Conservation (phyloP, 2,329 filamentous ascomycete genomes). For the Didymella sp. region DNA sequence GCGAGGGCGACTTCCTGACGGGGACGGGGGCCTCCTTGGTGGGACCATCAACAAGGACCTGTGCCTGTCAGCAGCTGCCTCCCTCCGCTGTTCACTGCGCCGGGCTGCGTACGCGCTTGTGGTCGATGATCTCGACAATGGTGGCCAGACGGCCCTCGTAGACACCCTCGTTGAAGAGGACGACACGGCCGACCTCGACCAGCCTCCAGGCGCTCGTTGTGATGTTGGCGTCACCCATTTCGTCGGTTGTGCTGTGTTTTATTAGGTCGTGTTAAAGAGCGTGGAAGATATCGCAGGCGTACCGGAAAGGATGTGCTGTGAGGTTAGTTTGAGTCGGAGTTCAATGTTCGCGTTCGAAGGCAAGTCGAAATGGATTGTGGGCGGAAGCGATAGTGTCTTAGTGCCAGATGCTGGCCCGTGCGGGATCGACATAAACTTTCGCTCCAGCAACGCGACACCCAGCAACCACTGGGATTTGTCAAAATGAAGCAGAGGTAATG, state of each 20-base stretch:
- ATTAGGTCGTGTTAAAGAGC: conserved; percentile 37
- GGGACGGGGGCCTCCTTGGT: conserved; percentile 78
- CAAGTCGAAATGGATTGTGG: neutral
- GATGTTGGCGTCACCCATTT: conserved; percentile 58
- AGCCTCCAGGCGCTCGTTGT: conserved; percentile 72
- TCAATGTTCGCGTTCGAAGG: neutral
- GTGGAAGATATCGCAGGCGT: conserved; percentile 41
- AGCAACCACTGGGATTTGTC: no score
- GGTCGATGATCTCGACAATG: conserved; percentile 99
- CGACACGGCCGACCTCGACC: conserved; percentile 97
- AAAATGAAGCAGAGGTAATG: no score
- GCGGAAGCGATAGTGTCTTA: no score
- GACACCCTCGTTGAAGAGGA: conserved; percentile 85
- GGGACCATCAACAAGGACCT: conserved; percentile 97
- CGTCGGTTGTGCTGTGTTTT: conserved; percentile 46
- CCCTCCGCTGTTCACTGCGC: conserved; percentile 24
- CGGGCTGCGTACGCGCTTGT: conserved; percentile 91
- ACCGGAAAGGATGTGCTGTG: conserved; percentile 49
- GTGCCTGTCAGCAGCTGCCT: conserved; percentile 44
- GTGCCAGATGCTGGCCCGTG: neutral
- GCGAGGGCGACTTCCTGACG: conserved; percentile 85
- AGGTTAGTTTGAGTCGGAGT: conserved; percentile 26
- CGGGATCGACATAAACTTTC: conserved; percentile 1
- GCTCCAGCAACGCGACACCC: conserved; percentile 4
- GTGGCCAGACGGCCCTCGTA: conserved; percentile 85